Percentiles rank a stretch among this genome's conserved stretches.
phyloP scores from a whole-genome alignment of 2,329 filamentous ascomycete species.

The Cladosporium colombiae region DNA sequence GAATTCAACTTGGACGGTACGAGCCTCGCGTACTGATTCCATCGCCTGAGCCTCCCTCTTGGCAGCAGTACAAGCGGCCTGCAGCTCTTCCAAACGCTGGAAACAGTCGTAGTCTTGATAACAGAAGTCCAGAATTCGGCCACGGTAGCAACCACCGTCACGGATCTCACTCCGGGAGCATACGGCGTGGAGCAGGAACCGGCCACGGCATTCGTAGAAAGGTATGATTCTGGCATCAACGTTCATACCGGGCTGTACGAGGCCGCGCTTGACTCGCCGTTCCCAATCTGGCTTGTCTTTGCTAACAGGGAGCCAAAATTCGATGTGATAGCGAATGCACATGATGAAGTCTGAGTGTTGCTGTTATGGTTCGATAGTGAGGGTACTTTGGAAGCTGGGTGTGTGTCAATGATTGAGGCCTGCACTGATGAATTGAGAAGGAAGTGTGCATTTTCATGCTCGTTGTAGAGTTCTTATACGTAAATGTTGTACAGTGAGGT shows the following conservation, averaged over 20 bases:
- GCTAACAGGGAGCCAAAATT: slow-evolving; percentile 2
- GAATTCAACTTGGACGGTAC: not conserved
- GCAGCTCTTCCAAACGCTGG: not conserved
- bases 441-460: not conserved
- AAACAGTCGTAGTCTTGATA: slow-evolving; percentile 12
- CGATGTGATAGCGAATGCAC: slow-evolving; percentile 13
- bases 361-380: not conserved
- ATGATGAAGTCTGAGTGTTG: not conserved
- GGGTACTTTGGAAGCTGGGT: not conserved
- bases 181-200: not conserved
- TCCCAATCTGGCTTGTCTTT: not conserved
- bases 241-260: slow-evolving; percentile 2
- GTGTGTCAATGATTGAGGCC: not conserved
- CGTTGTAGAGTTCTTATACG: slow-evolving; percentile 2
- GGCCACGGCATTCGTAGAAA: slow-evolving; percentile 16
- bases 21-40: not conserved
- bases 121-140: slow-evolving; percentile 7
- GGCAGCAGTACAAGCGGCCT: not conserved
- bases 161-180: not conserved
- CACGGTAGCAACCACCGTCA: not conserved
- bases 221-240: not conserved
- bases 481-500: slow-evolving; percentile 9
- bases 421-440: not conserved
- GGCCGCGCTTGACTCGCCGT: slow-evolving; percentile 11
- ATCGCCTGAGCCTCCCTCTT: not conserved